These are phyloP conservation scores for Fonsecaea pedrosoi DNA, from an alignment of 2,329 filamentous ascomycete species.

Conservation along the genomic window DNA sequence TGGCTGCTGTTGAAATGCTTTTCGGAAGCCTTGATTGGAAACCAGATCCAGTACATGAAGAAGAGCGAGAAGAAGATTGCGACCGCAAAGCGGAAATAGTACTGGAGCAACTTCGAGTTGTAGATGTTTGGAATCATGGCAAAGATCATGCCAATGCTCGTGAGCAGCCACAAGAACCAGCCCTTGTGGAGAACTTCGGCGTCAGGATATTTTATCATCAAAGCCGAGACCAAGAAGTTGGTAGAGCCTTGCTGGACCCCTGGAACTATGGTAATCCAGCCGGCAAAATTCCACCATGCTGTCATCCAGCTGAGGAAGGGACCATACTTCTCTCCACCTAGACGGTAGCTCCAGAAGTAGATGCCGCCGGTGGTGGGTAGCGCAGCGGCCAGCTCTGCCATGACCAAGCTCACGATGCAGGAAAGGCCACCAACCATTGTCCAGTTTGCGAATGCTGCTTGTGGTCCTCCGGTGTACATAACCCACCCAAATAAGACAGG, in stretches of 20 bases:
- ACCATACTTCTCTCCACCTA: constrained; percentile 48
- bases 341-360: constrained; percentile 50
- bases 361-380: constrained; percentile 50
- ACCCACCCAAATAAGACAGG: constrained; percentile 50
- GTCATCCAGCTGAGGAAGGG: constrained; percentile 52
- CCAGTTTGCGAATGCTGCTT: constrained; percentile 50
- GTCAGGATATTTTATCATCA: constrained; percentile 49
- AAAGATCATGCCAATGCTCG: constrained; percentile 47
- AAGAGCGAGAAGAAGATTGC: constrained; percentile 48
- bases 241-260: constrained; percentile 51
- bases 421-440: constrained; percentile 49
- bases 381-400: constrained; percentile 50
- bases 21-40: constrained; percentile 46
- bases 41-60: constrained; percentile 50
- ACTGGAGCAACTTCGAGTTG: constrained; percentile 45
- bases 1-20: constrained; percentile 45
- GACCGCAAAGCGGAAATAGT: constrained; percentile 49
- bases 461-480: constrained; percentile 51
- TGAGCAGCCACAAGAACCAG: constrained; percentile 50
- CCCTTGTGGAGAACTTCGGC: constrained; percentile 44
- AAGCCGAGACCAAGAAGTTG: constrained; percentile 50
- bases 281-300: constrained; percentile 51
- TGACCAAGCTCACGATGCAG: constrained; percentile 46
- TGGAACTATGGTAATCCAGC: constrained; percentile 47
- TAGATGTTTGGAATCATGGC: constrained; percentile 49